These are phyloP conservation scores for Candida suzukii DNA, from an alignment of 805 yeast species.

Conservation along the genomic window DNA sequence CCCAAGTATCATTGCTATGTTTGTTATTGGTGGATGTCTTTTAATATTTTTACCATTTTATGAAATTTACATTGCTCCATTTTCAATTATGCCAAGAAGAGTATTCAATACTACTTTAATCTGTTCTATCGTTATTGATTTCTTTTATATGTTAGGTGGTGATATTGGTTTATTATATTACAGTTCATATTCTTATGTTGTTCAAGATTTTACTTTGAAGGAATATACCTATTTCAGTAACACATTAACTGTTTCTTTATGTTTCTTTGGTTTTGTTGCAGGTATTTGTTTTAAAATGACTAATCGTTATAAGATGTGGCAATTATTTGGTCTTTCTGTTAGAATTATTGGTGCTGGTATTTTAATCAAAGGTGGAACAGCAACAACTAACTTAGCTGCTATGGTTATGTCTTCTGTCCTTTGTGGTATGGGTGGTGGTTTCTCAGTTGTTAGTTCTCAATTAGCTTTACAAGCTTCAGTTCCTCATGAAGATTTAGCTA, in stretches of 20 bases:
- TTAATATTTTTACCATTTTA: constrained; percentile 22
- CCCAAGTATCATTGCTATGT: constrained; percentile 36
- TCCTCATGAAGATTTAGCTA: constrained; percentile 32
- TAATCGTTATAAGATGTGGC: constrained; percentile 31
- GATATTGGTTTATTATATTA: constrained; percentile 23
- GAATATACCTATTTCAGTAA: constrained; percentile 33
- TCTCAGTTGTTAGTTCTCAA: constrained; percentile 26
- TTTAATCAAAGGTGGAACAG: constrained; percentile 12
- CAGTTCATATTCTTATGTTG: constrained; percentile 27
- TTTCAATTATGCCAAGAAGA: constrained; percentile 31
- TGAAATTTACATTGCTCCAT: constrained; percentile 27
- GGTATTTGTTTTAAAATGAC: constrained; percentile 27
- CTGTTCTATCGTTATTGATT: constrained; percentile 26
- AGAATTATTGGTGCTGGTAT: constrained; percentile 28
- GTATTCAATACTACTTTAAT: constrained; percentile 31
- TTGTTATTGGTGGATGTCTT: constrained; percentile 29
- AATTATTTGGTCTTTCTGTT: constrained; percentile 26
- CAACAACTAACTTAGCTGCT: constrained; percentile 23
- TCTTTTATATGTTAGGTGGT: constrained; percentile 25
- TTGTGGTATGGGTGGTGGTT: constrained; percentile 29
- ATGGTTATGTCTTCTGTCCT: constrained; percentile 24
- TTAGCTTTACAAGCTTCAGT: constrained; percentile 34
- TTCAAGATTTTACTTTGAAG: constrained; percentile 21
- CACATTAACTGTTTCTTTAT: constrained; percentile 28
- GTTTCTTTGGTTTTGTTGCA: constrained; percentile 30